Base-by-base conservation (phyloP, 2,329 filamentous ascomycete species). In the Didymella pinodella region DNA sequence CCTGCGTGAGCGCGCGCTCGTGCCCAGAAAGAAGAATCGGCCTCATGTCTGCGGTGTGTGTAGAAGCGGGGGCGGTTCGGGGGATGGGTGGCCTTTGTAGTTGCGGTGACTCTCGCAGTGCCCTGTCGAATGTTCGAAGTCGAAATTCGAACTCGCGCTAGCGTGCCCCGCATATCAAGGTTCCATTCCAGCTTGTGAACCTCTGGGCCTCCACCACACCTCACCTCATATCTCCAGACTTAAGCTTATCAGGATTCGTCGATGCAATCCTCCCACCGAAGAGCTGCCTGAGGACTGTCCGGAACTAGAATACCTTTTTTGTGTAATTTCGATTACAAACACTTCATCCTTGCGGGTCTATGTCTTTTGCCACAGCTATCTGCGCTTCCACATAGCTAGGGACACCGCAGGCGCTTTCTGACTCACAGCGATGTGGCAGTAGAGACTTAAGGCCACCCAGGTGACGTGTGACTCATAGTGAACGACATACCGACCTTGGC, bases 21-120 rank as follows among this genome's bases (percentile, higher is more conserved):
- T 99, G 95, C 81, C 95, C 95, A 79, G 92, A 90, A 75, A 99
- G 87, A 73, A 99, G 85, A 81, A 97, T 96, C 77, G 95, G 95
- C 84, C 95, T 92, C 95, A 99, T 99, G 44, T 64, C 72, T 66
- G 60, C 60, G 57, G 59, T 53, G 43, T 51, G 56, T 57, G 59
- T 41, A 41, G 57, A 53, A 46, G 49, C 53, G 54, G 51, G 20
- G 62, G 51, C 63, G 64, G 65, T 62, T 63, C 57, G 60, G 45
- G 51, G 63, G 61, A 59, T 59, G 55, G 64, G 54, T 61, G 66
- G 64, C 56, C 56, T 54, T 63, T 60, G 59, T 63, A 66, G 70
- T 73, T 75, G 71, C 62, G 62, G 63, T 69, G 65, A 67, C 61
- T 68, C 61, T 65, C 40, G 32, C 12, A 18, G 25, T 29, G 45